phyloP scores from a whole-genome alignment of 345 rosid genomes.

The Corchorus olitorius region DNA sequence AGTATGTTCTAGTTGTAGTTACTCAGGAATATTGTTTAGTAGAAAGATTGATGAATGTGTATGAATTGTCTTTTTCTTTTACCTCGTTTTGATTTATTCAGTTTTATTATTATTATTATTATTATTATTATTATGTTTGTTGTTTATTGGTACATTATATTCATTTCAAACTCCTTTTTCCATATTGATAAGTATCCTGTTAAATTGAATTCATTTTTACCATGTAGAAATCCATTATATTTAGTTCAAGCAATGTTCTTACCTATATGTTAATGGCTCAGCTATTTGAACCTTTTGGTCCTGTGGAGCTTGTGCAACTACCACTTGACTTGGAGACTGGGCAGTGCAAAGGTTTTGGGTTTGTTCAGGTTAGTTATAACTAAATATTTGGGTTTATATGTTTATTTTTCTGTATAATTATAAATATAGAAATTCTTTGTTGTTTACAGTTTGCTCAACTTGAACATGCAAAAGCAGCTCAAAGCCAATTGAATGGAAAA shows the following conservation, averaged over 20 bases:
- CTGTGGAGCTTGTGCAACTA: conserved; percentile 91
- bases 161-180: neutral
- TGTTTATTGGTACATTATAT: neutral
- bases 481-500: conserved; percentile 81
- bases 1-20: neutral
- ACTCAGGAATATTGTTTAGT: neutral
- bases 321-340: conserved; percentile 92
- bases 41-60: neutral
- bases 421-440: neutral
- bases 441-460: conserved; percentile 76
- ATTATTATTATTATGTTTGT: neutral
- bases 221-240: neutral
- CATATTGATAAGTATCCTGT: neutral
- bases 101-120: too few species aligned
- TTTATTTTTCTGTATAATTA: neutral
- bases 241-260: neutral
- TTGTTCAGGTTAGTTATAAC: conserved; percentile 74
- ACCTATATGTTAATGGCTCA: conserved; percentile 27
- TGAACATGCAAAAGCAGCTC: conserved; percentile 91
- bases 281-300: conserved; percentile 95
- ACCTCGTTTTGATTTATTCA: too few species aligned
- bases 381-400: conserved; percentile 19
- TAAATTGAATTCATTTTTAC: neutral
- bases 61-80: neutral
- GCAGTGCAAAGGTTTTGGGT: conserved; percentile 96